A percentile compares a stretch with the other conserved stretches of the same genome.
Conservation (phyloP, 78 protist genomes). For the Guillardia theta region DNA sequence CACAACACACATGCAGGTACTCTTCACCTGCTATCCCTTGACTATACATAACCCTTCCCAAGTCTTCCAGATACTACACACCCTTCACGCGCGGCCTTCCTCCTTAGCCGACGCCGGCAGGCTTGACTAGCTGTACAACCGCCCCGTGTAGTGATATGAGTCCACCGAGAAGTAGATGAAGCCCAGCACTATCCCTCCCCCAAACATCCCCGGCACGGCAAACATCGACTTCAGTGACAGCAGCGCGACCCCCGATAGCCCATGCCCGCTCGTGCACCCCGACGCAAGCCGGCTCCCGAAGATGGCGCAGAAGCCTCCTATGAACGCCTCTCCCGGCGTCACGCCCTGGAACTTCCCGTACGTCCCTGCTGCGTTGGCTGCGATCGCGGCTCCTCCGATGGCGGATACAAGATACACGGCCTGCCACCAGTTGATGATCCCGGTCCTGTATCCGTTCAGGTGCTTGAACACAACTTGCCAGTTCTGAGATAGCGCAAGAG, state of each 20-base stretch:
- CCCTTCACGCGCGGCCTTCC: too few relatives aligned
- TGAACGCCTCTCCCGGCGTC: background rate
- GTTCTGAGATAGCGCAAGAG: too few relatives aligned
- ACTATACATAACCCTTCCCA: too few relatives aligned
- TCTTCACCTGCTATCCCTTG: too few relatives aligned
- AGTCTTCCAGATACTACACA: too few relatives aligned
- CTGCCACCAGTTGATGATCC: background rate
- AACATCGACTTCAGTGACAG: background rate
- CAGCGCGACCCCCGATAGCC: background rate
- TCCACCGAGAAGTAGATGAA: background rate
- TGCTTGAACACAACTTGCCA: background rate
- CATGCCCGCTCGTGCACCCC: conserved; percentile 26
- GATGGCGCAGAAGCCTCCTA: background rate
- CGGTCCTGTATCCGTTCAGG: background rate
- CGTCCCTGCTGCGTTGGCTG: background rate
- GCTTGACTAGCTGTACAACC: too few relatives aligned
- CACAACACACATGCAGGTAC: too few relatives aligned
- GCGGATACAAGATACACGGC: background rate
- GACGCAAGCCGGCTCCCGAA: too few relatives aligned
- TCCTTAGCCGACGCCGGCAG: too few relatives aligned
- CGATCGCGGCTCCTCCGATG: background rate
- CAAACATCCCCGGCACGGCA: background rate
- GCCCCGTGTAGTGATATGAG: too few relatives aligned
- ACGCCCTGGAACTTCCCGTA: background rate
- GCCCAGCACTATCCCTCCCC: background rate